Evolutionary conservation across 2,329 filamentous ascomycete species (phyloP), one percentile per base, ranked within the genome.

Genomic region (Scedosporium dehoogii): DNA sequence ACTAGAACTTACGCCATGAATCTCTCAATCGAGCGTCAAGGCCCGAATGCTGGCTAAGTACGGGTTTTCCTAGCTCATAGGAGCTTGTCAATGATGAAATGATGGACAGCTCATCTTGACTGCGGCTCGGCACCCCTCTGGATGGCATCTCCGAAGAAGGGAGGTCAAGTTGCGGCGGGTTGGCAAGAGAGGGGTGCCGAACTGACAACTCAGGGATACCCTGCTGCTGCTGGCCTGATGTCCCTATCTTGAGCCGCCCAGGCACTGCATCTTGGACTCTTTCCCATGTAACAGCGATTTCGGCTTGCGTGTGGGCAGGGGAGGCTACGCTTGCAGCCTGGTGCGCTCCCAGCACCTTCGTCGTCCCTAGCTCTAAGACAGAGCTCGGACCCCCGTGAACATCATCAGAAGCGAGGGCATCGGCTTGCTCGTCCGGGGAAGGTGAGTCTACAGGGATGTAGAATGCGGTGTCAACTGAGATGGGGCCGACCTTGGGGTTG

Each of bases 1-100:
- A 18, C 5, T 2, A 25, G 42, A 16, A 73, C 75, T 67, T 69
- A 78, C 76, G 76, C 72, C 77, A 80, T 2, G 78, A 70, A 9
- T 69, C 63, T 3, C 67, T 60, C 3, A 79, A 65, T 0, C 73
- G 71, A 2, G 71, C 65, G n/a, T 67, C 55, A 4, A 74, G 58
- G 0, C 56, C 14, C 25, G 33, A 9, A 16, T 60, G 12, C 23
- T 5, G 58, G 23, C 51, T 9, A 14, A 55, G 4, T 10, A 29
- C 23, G 4, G 18, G 51, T 1, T 55, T 23, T 14, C 51, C 51
- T 23, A 23, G 21, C 51, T 55, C 51, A 29, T 41, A 21, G 16
- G 44, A 60, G 33, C 55, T 58, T 18, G 25, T 58, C 6, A 23
- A 55, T 6, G 51, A 55, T 4, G 51, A 14, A 14, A 27, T 23